phyloP scores from a whole-genome alignment of 805 yeast species.

The Ogataea corticis region DNA sequence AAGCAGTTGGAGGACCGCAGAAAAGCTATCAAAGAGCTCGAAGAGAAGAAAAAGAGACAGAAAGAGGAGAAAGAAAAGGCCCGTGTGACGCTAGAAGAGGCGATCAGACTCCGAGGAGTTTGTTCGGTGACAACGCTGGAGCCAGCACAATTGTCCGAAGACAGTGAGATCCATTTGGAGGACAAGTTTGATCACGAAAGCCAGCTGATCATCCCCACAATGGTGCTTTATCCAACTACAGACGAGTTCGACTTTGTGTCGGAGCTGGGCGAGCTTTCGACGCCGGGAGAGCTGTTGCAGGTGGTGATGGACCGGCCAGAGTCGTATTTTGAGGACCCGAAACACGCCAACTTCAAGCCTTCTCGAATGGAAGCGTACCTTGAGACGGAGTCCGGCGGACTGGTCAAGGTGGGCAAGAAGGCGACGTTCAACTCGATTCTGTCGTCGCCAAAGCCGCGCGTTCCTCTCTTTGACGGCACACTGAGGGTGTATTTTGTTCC shows the following conservation, averaged over 20 bases:
- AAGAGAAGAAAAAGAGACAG: slow-evolving; percentile 36
- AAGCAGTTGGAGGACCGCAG: slow-evolving; percentile 38
- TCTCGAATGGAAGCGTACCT: slow-evolving; percentile 69
- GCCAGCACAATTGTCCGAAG: slow-evolving; percentile 57
- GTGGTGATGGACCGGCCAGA: slow-evolving; percentile 65
- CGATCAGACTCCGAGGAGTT: slow-evolving; percentile 62
- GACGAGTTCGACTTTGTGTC: slow-evolving; percentile 83
- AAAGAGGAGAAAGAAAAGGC: slow-evolving; percentile 42
- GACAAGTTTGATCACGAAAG: slow-evolving; percentile 69
- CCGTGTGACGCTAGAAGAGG: slow-evolving; percentile 50
- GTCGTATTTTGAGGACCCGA: slow-evolving; percentile 65
- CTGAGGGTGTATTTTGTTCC: slow-evolving; percentile 80
- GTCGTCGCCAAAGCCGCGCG: slow-evolving; percentile 57
- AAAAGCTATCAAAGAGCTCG: slow-evolving; percentile 25
- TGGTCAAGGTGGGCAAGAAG: slow-evolving; percentile 82
- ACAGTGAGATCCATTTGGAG: slow-evolving; percentile 57
- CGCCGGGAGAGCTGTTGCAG: slow-evolving; percentile 63
- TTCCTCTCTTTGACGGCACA: slow-evolving; percentile 76
- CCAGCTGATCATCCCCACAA: slow-evolving; percentile 78
- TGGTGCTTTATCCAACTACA: slow-evolving; percentile 77
- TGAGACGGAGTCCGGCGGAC: slow-evolving; percentile 83
- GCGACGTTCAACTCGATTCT: slow-evolving; percentile 64
- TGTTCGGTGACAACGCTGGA: slow-evolving; percentile 47
- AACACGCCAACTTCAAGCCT: slow-evolving; percentile 57
- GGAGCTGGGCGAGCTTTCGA: slow-evolving; percentile 68